phyloP scores from a whole-genome alignment of 495 filamentous ascomycete species.

The Talaromyces ruber region DNA sequence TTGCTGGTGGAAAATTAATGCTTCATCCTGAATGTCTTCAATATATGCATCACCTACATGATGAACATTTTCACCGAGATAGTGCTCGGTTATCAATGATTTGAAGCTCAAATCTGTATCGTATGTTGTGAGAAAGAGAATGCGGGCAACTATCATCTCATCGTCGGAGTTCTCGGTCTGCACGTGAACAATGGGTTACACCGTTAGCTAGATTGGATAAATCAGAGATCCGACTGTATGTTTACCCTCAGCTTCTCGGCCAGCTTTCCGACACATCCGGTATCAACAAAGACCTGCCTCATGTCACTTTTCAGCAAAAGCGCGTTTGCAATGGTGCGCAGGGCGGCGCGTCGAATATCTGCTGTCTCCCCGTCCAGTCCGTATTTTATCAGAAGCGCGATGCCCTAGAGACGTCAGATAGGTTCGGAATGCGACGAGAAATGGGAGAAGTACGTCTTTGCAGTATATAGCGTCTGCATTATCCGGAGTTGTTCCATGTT shows the following conservation, averaged over 20 bases:
- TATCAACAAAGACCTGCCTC: constrained; percentile 72
- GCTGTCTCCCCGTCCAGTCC: constrained; percentile 54
- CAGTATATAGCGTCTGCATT: constrained; percentile 77
- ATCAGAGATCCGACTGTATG: not conserved
- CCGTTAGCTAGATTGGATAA: not conserved
- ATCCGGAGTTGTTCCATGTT: constrained; percentile 62
- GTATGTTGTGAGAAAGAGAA: constrained; percentile 84
- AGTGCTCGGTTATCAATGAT: constrained; percentile 58
- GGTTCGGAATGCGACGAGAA: not conserved
- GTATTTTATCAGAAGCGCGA: constrained; percentile 61
- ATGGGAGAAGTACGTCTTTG: constrained; percentile 42
- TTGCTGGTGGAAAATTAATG: constrained; percentile 34
- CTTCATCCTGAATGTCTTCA: not conserved
- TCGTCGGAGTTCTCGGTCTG: constrained; percentile 70
- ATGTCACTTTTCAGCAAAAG: constrained; percentile 62
- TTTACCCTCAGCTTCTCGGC: constrained; percentile 61
- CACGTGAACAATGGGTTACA: not conserved
- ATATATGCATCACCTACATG: constrained; percentile 26
- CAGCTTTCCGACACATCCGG: constrained; percentile 62
- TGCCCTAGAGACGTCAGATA: constrained; percentile 48
- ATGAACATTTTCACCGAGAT: constrained; percentile 62
- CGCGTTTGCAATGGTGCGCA: constrained; percentile 83
- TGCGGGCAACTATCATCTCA: constrained; percentile 76
- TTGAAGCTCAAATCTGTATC: constrained; percentile 62
- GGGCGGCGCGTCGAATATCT: constrained; percentile 62